These are phyloP conservation scores for Rhododendron mucronatum DNA, from an alignment of 148 eudicot species.

Conservation along the genomic window DNA sequence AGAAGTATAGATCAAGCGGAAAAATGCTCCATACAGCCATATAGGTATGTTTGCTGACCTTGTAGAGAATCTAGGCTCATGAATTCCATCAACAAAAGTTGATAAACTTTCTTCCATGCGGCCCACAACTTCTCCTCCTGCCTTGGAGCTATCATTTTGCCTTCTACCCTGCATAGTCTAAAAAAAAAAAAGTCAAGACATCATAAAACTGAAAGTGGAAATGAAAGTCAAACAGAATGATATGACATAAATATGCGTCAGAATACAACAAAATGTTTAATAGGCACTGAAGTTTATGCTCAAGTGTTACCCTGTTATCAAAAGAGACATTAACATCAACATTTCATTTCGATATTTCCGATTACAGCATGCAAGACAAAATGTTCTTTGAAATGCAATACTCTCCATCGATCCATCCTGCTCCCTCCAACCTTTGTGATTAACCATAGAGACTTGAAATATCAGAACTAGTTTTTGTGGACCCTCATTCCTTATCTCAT, in stretches of 20 bases:
- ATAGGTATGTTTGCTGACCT: no score
- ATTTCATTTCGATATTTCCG: background rate
- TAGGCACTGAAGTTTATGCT: background rate
- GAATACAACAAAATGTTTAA: background rate
- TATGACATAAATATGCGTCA: background rate
- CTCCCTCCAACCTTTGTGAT: background rate
- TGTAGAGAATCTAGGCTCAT: no score
- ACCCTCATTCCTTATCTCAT: background rate
- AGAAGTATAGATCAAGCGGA: background rate
- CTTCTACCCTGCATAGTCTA: conserved; percentile 47
- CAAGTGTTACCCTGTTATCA: background rate
- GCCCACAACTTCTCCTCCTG: conserved; percentile 16
- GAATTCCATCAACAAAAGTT: background rate
- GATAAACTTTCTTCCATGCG: conserved; percentile 21
- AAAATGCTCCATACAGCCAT: background rate
- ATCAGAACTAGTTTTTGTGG: background rate
- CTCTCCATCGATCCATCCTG: background rate
- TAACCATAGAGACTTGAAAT: background rate
- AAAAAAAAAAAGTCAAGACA: background rate
- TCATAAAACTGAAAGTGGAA: background rate
- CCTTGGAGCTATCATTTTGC: conserved; percentile 19
- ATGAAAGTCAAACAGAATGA: background rate
- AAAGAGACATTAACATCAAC: background rate
- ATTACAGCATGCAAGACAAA: background rate
- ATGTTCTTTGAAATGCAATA: background rate